These are phyloP conservation scores for Gnetum montanum DNA, from an alignment of 75 land plant genomes.

Conservation along the genomic window DNA sequence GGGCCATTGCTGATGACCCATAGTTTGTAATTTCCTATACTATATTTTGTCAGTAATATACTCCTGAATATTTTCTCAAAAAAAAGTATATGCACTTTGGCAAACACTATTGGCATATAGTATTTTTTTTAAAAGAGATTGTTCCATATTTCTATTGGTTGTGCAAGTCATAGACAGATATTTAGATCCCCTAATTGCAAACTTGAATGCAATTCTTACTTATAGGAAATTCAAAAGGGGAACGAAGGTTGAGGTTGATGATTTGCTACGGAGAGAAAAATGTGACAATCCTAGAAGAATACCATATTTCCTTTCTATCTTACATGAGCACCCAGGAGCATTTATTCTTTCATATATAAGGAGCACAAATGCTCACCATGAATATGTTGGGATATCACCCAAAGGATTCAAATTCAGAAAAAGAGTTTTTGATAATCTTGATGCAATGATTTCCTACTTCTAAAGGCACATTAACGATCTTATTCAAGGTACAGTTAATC, in stretches of 20 bases:
- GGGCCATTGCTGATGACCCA: no score
- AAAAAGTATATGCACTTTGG: no score
- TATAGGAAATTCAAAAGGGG: constrained; percentile 85
- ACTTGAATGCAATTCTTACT: constrained; percentile 64
- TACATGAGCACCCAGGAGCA: constrained; percentile 92
- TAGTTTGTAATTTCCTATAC: no score
- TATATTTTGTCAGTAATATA: no score
- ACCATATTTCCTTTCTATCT: constrained; percentile 70
- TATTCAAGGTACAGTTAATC: constrained; percentile 36
- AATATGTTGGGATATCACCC: constrained; percentile 75
- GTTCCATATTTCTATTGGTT: no score
- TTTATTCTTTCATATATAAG: constrained; percentile 77
- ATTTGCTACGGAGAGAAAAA: constrained; percentile 55
- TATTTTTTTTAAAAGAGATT: no score
- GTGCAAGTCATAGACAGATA: constrained; percentile 88
- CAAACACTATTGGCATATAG: no score
- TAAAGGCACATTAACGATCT: constrained; percentile 85
- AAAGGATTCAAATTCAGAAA: constrained; percentile 85
- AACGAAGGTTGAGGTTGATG: constrained; percentile 71
- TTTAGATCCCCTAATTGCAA: constrained; percentile 81
- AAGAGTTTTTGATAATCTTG: constrained; percentile 70
- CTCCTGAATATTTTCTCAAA: no score
- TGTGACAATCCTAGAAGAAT: constrained; percentile 63
- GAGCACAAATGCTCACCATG: constrained; percentile 76
- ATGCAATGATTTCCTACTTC: constrained; percentile 72